A percentile compares a stretch with the other conserved stretches of the same genome.
Evolutionary conservation across 192 early-diverging fungal species (phyloP).

Genomic region (Physocladia obscura): DNA sequence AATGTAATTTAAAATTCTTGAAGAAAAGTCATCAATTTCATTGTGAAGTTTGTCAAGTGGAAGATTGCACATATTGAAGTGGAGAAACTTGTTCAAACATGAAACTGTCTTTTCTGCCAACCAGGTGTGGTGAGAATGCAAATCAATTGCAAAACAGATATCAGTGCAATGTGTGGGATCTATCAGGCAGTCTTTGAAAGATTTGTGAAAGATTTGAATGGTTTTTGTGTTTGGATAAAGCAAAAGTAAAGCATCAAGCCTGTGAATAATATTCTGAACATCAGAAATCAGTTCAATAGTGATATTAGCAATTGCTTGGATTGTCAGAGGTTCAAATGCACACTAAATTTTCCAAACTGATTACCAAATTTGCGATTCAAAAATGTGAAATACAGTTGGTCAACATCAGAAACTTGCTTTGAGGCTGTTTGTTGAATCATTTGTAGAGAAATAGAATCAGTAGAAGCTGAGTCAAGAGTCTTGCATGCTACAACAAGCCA

Average conservation of each 20-base stretch:
- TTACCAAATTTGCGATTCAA: neutral
- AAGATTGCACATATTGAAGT: neutral
- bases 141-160: neutral
- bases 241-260: neutral
- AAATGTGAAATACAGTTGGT: neutral
- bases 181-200: slow-evolving; percentile 1
- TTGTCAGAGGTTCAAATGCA: neutral
- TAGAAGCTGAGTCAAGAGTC: neutral
- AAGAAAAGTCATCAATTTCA: neutral
- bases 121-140: neutral
- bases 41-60: neutral
- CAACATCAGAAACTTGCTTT: neutral
- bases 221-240: neutral
- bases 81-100: neutral
- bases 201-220: slow-evolving; percentile 13
- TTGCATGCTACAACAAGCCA: slow-evolving; percentile 18
- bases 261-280: neutral
- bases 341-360: neutral
- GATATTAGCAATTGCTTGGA: neutral
- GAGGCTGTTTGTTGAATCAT: neutral
- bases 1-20: neutral
- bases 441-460: neutral
- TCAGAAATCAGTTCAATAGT: no score
- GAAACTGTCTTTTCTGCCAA: neutral
- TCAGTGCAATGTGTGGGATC: neutral